Conservation (phyloP, 106 monocot genomes). For the Allium cepa region DNA sequence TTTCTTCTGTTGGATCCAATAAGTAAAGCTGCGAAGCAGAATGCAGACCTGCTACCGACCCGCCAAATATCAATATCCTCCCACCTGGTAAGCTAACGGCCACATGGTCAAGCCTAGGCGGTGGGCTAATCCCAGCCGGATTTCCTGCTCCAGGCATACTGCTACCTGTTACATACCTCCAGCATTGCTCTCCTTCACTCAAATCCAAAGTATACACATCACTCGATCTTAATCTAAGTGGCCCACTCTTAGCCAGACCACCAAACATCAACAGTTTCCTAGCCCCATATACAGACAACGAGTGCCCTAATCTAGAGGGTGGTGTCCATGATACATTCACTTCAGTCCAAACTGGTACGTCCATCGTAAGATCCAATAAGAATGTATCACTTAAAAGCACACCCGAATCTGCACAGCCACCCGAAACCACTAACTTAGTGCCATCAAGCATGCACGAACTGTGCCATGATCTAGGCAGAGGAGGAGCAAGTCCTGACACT, state of each 20-base stretch:
- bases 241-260: constrained; percentile 91
- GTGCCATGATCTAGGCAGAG: constrained; percentile 90
- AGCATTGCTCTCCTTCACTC: constrained; percentile 69
- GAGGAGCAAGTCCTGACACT: constrained; percentile 68
- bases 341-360: constrained; percentile 87
- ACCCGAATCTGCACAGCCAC: constrained; percentile 94
- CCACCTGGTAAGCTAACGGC: constrained; percentile 81
- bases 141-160: constrained; percentile 96
- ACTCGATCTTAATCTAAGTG: constrained; percentile 71
- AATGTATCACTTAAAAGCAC: constrained; percentile 91
- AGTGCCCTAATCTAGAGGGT: constrained; percentile 89
- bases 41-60: constrained; percentile 90
- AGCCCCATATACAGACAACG: constrained; percentile 72
- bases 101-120: constrained; percentile 93
- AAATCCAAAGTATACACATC: constrained; percentile 92
- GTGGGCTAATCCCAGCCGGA: constrained; percentile 73
- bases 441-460: constrained; percentile 94
- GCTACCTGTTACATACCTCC: constrained; percentile 86
- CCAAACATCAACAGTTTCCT: constrained; percentile 93
- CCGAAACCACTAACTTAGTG: constrained; percentile 86
- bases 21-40: constrained; percentile 94
- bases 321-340: constrained; percentile 85
- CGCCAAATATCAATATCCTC: constrained; percentile 89
- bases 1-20: constrained; percentile 85
- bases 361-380: constrained; percentile 82